phyloP scores from a whole-genome alignment of 352 stramenopile genomes.

The Phytophthora melonis region DNA sequence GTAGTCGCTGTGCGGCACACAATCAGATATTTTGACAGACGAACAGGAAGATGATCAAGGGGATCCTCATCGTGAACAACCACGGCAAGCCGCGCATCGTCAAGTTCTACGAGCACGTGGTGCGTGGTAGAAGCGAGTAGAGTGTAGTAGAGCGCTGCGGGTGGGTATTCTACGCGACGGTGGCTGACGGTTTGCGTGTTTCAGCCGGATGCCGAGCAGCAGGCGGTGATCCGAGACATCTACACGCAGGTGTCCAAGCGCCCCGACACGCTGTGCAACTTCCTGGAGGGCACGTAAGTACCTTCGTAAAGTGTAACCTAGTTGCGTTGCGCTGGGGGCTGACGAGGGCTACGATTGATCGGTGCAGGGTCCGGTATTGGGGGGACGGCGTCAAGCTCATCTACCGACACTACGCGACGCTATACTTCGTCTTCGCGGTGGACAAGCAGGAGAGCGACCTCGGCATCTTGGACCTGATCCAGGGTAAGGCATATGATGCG shows the following conservation, averaged over 20 bases:
- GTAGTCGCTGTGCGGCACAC: neutral
- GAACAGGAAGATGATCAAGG: conserved; percentile 95
- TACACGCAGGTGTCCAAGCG: conserved; percentile 99
- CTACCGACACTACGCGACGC: conserved; percentile 99
- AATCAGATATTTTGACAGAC: neutral
- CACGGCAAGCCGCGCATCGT: conserved; percentile 98
- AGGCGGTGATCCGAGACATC: conserved; percentile 97
- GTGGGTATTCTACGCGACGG: neutral
- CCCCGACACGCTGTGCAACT: conserved; percentile 99
- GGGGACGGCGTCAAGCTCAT: conserved; percentile 98
- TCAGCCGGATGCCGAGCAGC: conserved; percentile 95
- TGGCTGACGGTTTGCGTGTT: neutral
- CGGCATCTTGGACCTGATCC: conserved; percentile 99
- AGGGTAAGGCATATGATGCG: conserved; percentile 67
- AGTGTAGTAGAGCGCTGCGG: neutral
- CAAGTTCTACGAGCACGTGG: conserved; percentile 99
- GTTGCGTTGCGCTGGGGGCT: neutral
- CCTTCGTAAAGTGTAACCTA: neutral
- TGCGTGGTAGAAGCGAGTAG: conserved; percentile 47
- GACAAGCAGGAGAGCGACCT: conserved; percentile 99
- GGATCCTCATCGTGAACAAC: conserved; percentile 99
- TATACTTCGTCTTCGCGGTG: conserved; percentile 99
- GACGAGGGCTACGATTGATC: neutral
- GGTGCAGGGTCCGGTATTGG: conserved; percentile 91
- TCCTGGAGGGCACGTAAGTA: conserved; percentile 96